Evolutionary conservation across 2,329 filamentous ascomycete genomes (phyloP), one percentile per base, ranked within the genome.

Genomic region (Akanthomyces muscarius): DNA sequence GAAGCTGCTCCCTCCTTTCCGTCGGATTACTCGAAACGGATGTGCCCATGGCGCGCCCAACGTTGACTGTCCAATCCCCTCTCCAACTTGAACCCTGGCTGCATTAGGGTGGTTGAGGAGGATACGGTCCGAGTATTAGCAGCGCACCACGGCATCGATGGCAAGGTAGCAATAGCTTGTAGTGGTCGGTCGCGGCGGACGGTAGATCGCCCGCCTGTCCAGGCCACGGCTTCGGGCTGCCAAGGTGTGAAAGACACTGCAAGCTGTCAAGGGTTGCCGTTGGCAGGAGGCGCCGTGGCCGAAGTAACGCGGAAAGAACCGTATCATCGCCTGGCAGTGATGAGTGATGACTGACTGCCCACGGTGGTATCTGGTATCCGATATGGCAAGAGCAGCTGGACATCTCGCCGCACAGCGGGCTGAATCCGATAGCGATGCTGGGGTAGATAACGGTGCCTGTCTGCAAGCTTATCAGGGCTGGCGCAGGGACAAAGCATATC

Each of bases 1-100:
- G 21, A 54, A 14, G n/a, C 18, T 47, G 28, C 33, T 38, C 51
- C 59, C n/a, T 41, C 28, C 10, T 38, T 25, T 3, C 58, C 50
- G 16, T 42, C 58, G 51, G 59, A 33, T 61, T 61, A 61, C 59
- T 61, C n/a, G 30, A 61, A 61, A 61, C n/a, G 59, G 59, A 55
- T 41, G 50, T 44, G 38, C 38, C 21, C 23, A 55, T 33, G 47
- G n/a, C 23, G n/a, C 23, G 10, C 18, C 25, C n/a, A 58, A 23
- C 50, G 6, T 48, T 10, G 28, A 41, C 52, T 55, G 52, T 5
- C 53, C 53, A 56, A 56, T 58, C 21, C 48, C 41, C n/a, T 53
- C 44, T 55, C 50, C 41, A 50, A 44, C 28, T 55, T 48, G 4
- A 48, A 48, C 51, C 50, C 59, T 61, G 59, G 59, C 30, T 41